These are phyloP conservation scores for Biancaea sappan DNA, from an alignment of 306 rosid species.

Conservation along the genomic window DNA sequence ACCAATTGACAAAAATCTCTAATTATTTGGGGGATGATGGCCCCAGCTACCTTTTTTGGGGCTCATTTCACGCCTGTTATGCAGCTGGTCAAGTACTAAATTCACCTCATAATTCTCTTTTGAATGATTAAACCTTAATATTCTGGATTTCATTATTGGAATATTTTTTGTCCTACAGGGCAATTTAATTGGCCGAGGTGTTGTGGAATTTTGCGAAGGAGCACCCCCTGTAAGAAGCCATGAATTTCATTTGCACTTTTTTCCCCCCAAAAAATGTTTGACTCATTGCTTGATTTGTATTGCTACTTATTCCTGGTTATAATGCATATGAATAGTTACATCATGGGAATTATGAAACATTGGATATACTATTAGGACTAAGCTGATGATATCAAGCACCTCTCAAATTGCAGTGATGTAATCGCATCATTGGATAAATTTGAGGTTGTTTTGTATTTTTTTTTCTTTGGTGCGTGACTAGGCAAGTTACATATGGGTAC, in stretches of 20 bases:
- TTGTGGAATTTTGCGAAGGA: slow-evolving; percentile 74
- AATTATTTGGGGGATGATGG: no score
- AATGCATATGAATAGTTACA: background rate
- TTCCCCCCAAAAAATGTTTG: background rate
- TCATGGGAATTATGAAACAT: background rate
- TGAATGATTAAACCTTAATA: background rate
- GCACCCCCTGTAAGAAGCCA: slow-evolving; percentile 75
- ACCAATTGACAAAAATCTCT: no score
- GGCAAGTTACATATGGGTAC: background rate
- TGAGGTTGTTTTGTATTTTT: background rate
- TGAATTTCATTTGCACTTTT: background rate
- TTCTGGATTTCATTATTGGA: slow-evolving; percentile 20
- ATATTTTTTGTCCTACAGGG: slow-evolving; percentile 57
- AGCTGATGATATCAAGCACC: background rate
- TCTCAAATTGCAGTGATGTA: background rate
- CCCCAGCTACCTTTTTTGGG: no score
- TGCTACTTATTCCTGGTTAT: background rate
- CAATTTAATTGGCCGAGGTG: slow-evolving; percentile 88
- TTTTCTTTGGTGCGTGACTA: background rate
- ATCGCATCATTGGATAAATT: background rate
- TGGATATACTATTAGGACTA: background rate
- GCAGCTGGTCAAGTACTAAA: no score
- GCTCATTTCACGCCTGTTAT: no score
- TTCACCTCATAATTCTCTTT: slow-evolving; percentile 15
- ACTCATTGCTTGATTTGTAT: slow-evolving; percentile 9